These are phyloP conservation scores for Mitragyna speciosa DNA, from an alignment of 257 asterid species.

Conservation along the genomic window DNA sequence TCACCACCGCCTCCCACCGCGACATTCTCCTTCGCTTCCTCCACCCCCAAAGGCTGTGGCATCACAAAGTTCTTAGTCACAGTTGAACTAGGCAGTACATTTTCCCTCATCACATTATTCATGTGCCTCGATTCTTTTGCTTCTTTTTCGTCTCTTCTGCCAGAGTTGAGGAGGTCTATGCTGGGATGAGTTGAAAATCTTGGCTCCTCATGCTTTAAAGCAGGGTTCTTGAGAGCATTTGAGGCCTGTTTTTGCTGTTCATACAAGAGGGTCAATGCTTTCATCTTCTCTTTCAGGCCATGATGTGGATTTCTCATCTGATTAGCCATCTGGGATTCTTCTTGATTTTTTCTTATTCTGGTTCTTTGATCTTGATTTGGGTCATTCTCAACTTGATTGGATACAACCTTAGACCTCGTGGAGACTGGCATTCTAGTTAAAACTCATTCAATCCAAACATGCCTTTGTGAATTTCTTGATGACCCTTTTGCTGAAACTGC, in stretches of 20 bases:
- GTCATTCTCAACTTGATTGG: slow-evolving; percentile 25
- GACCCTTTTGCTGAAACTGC: slow-evolving; percentile 6
- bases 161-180: slow-evolving; percentile 39
- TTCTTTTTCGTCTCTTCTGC: slow-evolving; percentile 19
- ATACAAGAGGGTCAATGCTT: slow-evolving; percentile 48
- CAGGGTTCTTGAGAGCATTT: slow-evolving; percentile 33
- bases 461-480: slow-evolving; percentile 24
- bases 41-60: slow-evolving; percentile 26
- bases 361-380: slow-evolving; percentile 23
- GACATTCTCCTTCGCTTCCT: slow-evolving; percentile 45
- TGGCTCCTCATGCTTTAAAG: slow-evolving; percentile 31
- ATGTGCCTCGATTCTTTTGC: slow-evolving; percentile 22
- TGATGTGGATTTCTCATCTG: slow-evolving; percentile 51
- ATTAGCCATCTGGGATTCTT: slow-evolving; percentile 27
- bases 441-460: slow-evolving; percentile 13
- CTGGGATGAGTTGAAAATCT: slow-evolving; percentile 50
- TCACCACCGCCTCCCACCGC: slow-evolving; percentile 24
- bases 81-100: slow-evolving; percentile 25
- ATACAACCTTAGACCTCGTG: slow-evolving; percentile 40
- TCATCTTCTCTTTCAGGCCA: slow-evolving; percentile 66
- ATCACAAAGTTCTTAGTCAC: slow-evolving; percentile 24
- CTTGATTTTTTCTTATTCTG: slow-evolving; percentile 26
- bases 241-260: slow-evolving; percentile 58
- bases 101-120: slow-evolving; percentile 41
- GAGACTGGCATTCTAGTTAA: slow-evolving; percentile 44